Evolutionary conservation across 176 grass and related monocot species (phyloP), one percentile per base, ranked within the genome.

Genomic region (Oryza glumipatula): DNA sequence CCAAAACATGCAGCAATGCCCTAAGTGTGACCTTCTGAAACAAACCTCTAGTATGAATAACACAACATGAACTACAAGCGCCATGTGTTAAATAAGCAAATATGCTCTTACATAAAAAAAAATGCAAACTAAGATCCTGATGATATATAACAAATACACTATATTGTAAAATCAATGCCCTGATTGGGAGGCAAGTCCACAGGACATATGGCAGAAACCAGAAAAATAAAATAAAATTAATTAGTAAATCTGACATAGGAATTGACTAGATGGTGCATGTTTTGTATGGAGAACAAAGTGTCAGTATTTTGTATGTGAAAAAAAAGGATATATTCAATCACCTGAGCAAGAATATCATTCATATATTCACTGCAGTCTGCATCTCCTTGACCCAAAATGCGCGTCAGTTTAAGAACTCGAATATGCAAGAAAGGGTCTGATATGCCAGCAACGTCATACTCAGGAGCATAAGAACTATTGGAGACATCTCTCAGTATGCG

Each of bases 261-360:
- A 75, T 23, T 75, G 30, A 36, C 0, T 52, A 39, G 80, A 77
- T 65, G 65, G 70, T 81, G 43, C 33, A 61, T 70, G 70, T n/a
- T 89, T 77, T 82, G 23, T 36, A 58, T 2, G 13, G 69, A 77
- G 43, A 82, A 54, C 44, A 71, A 71, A 67, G 46, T 73, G 45
- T 17, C 33, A 19, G 28, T 19, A 33, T 73, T 56, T 47, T 82
- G 54, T 32, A 77, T 67, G 23, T 67, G 9, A 41, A 67, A 71
- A 77, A 67, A 54, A 82, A 33, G 35, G 4, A 68, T 1, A 33
- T 63, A 82, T 80, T 82, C 80, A 89, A 68, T 89, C 48, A 95
- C 96, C 93, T 98, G 96, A 68, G 96, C 96, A 76, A 98, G 93
- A 90, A 98, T 95, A 74, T 98, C 96, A 83, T 98, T 98, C 87